These are phyloP conservation scores for Pneumocystis canis DNA, from an alignment of 1,139 yeast species.

Conservation along the genomic window DNA sequence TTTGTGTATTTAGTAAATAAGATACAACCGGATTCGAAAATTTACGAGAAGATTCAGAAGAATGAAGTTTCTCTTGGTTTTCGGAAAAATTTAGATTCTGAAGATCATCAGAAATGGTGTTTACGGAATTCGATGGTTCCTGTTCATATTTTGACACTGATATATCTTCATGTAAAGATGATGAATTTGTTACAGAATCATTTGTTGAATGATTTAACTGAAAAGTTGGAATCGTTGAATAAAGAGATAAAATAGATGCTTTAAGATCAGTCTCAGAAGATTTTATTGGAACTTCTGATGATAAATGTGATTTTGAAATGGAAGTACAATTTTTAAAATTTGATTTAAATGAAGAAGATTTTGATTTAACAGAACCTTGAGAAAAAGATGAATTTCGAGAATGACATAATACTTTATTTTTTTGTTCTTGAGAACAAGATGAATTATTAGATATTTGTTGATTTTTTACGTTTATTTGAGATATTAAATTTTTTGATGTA, in stretches of 20 bases:
- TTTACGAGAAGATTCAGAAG: not conserved
- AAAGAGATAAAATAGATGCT: conserved; percentile 75
- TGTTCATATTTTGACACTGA: not conserved
- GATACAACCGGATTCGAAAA: not conserved
- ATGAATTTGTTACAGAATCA: not conserved
- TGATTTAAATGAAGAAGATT: not conserved
- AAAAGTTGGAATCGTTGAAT: conserved; percentile 45
- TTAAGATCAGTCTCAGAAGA: conserved; percentile 33
- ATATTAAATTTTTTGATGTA: conserved; percentile 8
- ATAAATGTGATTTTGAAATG: not conserved
- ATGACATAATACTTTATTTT: not conserved
- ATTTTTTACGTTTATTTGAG: conserved; percentile 6
- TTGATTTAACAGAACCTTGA: not conserved
- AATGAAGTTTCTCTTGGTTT: not conserved
- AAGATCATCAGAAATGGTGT: not conserved
- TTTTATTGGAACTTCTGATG: not conserved
- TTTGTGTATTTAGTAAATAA: not conserved
- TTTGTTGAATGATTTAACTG: not conserved
- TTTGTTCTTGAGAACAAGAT: conserved; percentile 7
- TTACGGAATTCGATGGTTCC: not conserved
- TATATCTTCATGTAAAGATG: not conserved
- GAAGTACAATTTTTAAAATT: not conserved
- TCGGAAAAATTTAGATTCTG: not conserved
- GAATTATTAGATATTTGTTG: conserved; percentile 10
- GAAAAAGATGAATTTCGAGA: not conserved